These are phyloP conservation scores for Emmonsiellopsis sp. DNA, from an alignment of 2,329 filamentous ascomycete genomes.

Conservation along the genomic window DNA sequence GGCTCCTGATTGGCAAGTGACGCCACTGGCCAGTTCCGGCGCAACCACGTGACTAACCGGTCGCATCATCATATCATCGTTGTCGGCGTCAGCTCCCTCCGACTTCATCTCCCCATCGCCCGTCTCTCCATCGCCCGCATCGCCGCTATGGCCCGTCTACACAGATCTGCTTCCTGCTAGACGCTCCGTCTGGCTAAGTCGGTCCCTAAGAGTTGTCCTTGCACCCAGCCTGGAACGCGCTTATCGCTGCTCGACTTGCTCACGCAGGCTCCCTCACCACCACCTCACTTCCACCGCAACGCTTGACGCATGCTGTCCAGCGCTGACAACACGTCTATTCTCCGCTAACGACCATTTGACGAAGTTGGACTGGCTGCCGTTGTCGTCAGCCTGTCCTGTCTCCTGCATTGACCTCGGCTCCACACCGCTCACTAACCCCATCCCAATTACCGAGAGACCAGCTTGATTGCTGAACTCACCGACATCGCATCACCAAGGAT, in stretches of 20 bases:
- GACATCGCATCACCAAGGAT: constrained; percentile 10
- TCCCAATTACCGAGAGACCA: background rate
- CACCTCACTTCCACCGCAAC: constrained; percentile 3
- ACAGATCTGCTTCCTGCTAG: constrained; percentile 30
- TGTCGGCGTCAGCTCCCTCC: constrained; percentile 6
- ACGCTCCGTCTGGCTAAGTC: constrained; percentile 37
- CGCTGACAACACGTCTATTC: background rate
- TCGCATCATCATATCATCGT: constrained; percentile 8
- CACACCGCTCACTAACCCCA: background rate
- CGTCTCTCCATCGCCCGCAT: constrained; percentile 7
- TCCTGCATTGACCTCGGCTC: no score
- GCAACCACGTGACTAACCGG: constrained; percentile 28
- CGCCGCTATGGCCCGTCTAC: constrained; percentile 13
- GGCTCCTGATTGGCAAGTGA: constrained; percentile 19
- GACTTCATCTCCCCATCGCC: constrained; percentile 10
- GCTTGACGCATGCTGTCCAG: constrained; percentile 1
- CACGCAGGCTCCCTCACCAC: constrained; percentile 20
- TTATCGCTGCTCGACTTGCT: constrained; percentile 38
- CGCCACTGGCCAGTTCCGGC: constrained; percentile 29
- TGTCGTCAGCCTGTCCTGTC: no score
- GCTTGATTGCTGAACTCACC: background rate
- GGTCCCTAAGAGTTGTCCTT: constrained; percentile 33
- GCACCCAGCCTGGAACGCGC: constrained; percentile 37
- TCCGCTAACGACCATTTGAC: background rate
- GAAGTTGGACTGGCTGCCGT: no score